phyloP scores from a whole-genome alignment of 352 stramenopile species.

The Pythium guiyangense region DNA sequence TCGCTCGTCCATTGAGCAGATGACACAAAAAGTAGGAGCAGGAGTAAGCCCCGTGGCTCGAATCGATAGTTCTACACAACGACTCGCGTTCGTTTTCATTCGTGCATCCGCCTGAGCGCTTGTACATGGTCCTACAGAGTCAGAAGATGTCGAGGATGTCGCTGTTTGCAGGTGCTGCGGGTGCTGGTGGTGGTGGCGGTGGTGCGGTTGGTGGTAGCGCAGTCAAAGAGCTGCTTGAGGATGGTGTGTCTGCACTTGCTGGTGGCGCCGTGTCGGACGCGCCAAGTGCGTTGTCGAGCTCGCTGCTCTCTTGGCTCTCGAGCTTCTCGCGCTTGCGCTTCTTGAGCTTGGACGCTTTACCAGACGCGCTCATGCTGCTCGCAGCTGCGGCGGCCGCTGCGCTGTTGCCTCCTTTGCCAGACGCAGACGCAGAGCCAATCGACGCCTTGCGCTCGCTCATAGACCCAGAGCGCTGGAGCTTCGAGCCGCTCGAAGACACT shows the following conservation, averaged over 20 bases:
- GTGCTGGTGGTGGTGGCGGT: too few relatives aligned
- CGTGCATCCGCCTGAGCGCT: not conserved
- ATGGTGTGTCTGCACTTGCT: not conserved
- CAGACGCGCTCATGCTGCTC: constrained; percentile 10
- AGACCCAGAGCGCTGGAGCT: constrained; percentile 19
- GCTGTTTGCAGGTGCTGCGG: constrained; percentile 16
- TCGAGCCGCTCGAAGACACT: constrained; percentile 15
- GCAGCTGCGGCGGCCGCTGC: not conserved
- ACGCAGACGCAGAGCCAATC: not conserved
- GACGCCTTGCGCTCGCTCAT: constrained; percentile 18
- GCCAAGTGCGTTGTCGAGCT: constrained; percentile 3
- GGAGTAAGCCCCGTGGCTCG: too few relatives aligned
- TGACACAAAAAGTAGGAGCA: too few relatives aligned
- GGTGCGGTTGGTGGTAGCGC: too few relatives aligned
- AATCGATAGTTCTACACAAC: not conserved
- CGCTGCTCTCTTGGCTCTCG: constrained; percentile 13
- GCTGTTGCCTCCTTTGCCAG: constrained; percentile 16
- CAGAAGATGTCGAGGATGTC: constrained; percentile 66
- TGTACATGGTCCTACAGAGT: not conserved
- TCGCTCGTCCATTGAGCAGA: too few relatives aligned
- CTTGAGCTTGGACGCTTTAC: constrained; percentile 43
- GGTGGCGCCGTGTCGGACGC: constrained; percentile 5
- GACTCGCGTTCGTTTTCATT: not conserved
- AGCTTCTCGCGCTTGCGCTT: constrained; percentile 45
- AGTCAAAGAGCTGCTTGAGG: constrained; percentile 1